Evolutionary conservation across 306 rosid genomes (phyloP).

Genomic region (Vigna nakashimae): DNA sequence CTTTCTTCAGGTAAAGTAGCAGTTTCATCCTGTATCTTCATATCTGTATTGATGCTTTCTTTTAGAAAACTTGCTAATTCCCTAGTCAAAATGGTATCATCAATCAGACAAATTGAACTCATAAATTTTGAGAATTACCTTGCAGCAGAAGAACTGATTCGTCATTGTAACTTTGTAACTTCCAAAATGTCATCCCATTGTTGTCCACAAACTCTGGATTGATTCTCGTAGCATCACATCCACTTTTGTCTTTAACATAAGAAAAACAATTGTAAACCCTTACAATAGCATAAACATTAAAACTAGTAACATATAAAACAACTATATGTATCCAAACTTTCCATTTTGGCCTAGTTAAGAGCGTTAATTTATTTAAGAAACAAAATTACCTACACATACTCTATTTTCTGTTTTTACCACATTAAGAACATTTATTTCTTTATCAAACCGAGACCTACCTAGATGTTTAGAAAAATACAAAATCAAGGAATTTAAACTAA

Average conservation of each 20-base stretch:
- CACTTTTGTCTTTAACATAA: conserved; percentile 31
- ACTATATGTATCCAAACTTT: neutral
- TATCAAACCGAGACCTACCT: too few relatives aligned
- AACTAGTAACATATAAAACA: neutral
- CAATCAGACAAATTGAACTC: too few relatives aligned
- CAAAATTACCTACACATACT: neutral
- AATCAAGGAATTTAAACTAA: too few relatives aligned
- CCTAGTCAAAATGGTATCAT: too few relatives aligned
- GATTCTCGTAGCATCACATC: conserved; percentile 44
- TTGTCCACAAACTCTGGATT: conserved; percentile 41
- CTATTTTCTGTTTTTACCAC: too few relatives aligned
- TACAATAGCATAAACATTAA: conserved; percentile 1
- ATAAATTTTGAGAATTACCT: too few relatives aligned
- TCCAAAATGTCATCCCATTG: conserved; percentile 3
- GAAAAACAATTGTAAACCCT: conserved; percentile 2
- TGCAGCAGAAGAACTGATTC: too few relatives aligned
- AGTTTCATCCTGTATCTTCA: neutral
- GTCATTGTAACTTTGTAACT: too few relatives aligned
- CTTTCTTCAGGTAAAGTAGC: conserved; percentile 37
- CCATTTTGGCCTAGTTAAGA: neutral
- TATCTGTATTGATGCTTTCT: too few relatives aligned
- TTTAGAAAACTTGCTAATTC: too few relatives aligned
- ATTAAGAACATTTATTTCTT: too few relatives aligned
- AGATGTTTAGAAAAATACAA: too few relatives aligned
- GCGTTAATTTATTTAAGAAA: neutral